Percentiles rank a stretch among this genome's conserved stretches.
Evolutionary conservation across 192 early-diverging fungal genomes (phyloP).

Genomic region (Coemansia sp.): DNA sequence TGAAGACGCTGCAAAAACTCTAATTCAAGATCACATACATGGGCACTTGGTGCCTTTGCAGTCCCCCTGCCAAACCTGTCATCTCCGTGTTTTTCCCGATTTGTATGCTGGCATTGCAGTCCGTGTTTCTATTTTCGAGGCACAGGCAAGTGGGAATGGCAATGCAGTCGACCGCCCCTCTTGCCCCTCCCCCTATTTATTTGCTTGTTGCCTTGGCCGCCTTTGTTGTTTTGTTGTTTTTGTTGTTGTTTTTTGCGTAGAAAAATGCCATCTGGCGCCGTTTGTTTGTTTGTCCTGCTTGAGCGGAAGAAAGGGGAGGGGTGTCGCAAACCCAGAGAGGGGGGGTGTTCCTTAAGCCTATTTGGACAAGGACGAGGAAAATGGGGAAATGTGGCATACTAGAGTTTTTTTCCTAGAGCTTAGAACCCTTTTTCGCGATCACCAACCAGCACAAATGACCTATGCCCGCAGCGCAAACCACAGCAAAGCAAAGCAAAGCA

Average conservation of each 20-base stretch:
- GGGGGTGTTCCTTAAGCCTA: constrained; percentile 3
- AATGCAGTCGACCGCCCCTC: background rate
- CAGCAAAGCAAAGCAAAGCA: background rate
- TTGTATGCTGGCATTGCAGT: background rate
- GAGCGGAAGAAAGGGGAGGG: constrained; percentile 9
- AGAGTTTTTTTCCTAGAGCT: constrained; percentile 3
- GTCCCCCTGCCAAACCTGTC: background rate
- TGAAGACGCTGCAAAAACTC: constrained; percentile 1
- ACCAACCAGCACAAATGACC: constrained; percentile 7
- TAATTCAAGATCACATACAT: constrained; percentile 16
- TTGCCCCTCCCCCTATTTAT: background rate
- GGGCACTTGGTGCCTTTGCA: background rate
- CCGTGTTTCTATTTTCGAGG: background rate
- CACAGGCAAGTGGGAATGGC: background rate
- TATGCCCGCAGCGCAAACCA: background rate
- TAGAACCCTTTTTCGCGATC: constrained; percentile 10
- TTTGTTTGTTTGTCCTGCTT: constrained; percentile 7
- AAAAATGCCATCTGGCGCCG: background rate
- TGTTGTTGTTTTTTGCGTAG: constrained; percentile 3
- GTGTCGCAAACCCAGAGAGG: constrained; percentile 4
- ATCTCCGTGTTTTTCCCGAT: background rate
- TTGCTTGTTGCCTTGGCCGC: background rate
- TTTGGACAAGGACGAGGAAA: constrained; percentile 3
- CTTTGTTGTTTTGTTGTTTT: background rate
- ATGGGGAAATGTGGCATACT: constrained; percentile 1